Base-by-base conservation (phyloP, 352 stramenopile genomes). In the Phytophthora megakarya region DNA sequence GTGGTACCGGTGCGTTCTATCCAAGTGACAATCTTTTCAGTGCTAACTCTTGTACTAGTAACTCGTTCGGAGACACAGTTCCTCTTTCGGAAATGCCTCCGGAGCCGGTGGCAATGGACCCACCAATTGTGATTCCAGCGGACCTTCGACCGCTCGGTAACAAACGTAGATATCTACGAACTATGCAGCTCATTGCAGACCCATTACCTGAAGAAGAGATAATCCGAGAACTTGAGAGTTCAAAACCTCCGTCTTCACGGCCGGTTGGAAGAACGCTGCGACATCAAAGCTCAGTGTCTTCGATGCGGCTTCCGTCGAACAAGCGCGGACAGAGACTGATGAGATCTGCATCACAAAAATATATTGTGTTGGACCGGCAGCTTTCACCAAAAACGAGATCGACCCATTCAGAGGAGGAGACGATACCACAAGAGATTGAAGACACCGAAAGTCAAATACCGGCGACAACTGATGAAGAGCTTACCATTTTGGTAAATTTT, bases 1-100 rank as follows among this genome's bases (percentile, higher is more conserved):
- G 3, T 92, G 82, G 82, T 92, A 92, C 49, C 76, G 80, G 82
- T 92, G 68, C 16, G 49, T 51, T 13, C 25, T 32, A 23, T 28
- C 8, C 18, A 42, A 35, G 8, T 15, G 8, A 12, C 13, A 11
- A 12, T 35, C 8, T 15, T 35, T 12, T 11, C 10, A 2, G 30
- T 3, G 30, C 37, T 40, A 13, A 18, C n/a, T 40, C 11, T 38
- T 21, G 15, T 11, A 22, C n/a, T 22, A 91, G 80, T 18, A 92
- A 92, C 47, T 88, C 82, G 44, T 86, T 87, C 40, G 78, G 84
- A 60, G 69, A 82, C 35, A 53, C 61, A 1, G 45, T 68, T 15
- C 68, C 76, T n/a, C 64, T 80, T 16, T 49, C 68, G 1, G 63
- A 78, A 12, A 53, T 86, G 23, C 78, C 78, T 8, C 65, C 57